These are phyloP conservation scores for Kwoniella dendrophila DNA, from an alignment of 768 basidiomycete species.

Conservation along the genomic window DNA sequence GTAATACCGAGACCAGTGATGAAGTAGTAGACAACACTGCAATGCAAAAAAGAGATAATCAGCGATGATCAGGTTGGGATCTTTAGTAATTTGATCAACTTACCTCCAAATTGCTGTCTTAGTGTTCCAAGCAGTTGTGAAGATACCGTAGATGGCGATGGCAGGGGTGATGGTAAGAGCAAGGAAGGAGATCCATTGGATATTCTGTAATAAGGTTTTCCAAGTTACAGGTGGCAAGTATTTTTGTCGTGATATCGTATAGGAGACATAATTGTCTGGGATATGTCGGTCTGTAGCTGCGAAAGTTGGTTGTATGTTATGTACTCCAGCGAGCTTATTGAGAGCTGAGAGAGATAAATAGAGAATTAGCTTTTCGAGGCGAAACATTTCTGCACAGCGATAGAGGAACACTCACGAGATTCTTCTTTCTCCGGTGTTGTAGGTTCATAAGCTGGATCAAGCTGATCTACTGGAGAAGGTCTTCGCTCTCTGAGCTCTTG, in stretches of 20 bases:
- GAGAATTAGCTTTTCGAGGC: neutral
- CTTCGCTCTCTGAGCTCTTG: slow-evolving; percentile 23
- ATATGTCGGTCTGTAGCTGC: slow-evolving; percentile 58
- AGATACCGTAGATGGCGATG: slow-evolving; percentile 72
- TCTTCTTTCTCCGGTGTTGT: slow-evolving; percentile 32
- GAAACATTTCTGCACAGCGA: neutral
- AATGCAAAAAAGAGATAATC: neutral
- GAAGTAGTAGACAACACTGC: slow-evolving; percentile 72
- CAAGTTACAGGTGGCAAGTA: slow-evolving; percentile 69
- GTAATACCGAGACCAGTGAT: slow-evolving; percentile 79
- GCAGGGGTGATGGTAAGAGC: slow-evolving; percentile 75
- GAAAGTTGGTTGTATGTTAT: slow-evolving; percentile 47
- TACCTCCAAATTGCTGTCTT: slow-evolving; percentile 69
- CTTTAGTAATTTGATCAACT: slow-evolving; percentile 11
- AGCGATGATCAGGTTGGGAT: neutral
- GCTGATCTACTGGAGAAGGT: slow-evolving; percentile 40
- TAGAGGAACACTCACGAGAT: neutral
- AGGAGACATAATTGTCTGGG: slow-evolving; percentile 79
- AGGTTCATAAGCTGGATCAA: slow-evolving; percentile 49
- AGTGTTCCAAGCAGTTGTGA: slow-evolving; percentile 64
- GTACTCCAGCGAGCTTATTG: slow-evolving; percentile 37
- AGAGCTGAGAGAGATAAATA: slow-evolving; percentile 17
- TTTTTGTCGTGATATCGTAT: slow-evolving; percentile 71
- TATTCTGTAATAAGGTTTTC: slow-evolving; percentile 66
- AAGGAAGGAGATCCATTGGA: slow-evolving; percentile 69